Base-by-base conservation (phyloP, 106 monocot genomes). In the Hemerocallis citrina region DNA sequence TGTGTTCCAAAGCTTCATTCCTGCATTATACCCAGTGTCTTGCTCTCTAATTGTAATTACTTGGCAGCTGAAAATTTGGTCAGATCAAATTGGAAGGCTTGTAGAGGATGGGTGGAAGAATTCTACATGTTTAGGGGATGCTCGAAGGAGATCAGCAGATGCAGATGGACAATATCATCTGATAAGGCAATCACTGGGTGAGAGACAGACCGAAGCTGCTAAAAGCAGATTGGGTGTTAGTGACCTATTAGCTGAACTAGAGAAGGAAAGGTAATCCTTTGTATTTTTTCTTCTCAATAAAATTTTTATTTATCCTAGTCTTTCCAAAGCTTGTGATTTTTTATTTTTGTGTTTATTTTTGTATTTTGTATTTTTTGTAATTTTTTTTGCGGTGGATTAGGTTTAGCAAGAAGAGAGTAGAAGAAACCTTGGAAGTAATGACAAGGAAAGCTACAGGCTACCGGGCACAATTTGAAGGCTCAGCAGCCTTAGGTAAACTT, bases 221-320 rank as follows among this genome's bases (percentile, higher is more conserved):
- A 70, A 14, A 35, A 85, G 77, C 39, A 76, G 91, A 25, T 20
- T 51, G 1, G 70, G 85, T 27, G 75, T 81, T 58, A 54, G 79
- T 27, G 77, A 83, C 38, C 61, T 96, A 34, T 70, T 84, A 44
- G 72, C 91, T 61, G 87, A 84, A 45, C 67, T 94, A 44, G 89
- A 89, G 61, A 89, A 82, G 64, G 80, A n/a, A n/a, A n/a, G n/a
- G n/a, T n/a, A n/a, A n/a, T n/a, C n/a, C n/a, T n/a, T n/a, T n/a
- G n/a, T n/a, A n/a, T n/a, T n/a, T n/a, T n/a, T n/a, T n/a, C n/a
- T n/a, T n/a, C n/a, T n/a, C n/a, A n/a, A n/a, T n/a, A n/a, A n/a
- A n/a, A n/a, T n/a, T n/a, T n/a, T n/a, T n/a, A n/a, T n/a, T n/a
- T n/a, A n/a, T n/a, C n/a, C n/a, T n/a, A n/a, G n/a, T n/a, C n/a